phyloP scores from a whole-genome alignment of 192 early-diverging fungal genomes.

The Jimgerdemannia flammicorona region DNA sequence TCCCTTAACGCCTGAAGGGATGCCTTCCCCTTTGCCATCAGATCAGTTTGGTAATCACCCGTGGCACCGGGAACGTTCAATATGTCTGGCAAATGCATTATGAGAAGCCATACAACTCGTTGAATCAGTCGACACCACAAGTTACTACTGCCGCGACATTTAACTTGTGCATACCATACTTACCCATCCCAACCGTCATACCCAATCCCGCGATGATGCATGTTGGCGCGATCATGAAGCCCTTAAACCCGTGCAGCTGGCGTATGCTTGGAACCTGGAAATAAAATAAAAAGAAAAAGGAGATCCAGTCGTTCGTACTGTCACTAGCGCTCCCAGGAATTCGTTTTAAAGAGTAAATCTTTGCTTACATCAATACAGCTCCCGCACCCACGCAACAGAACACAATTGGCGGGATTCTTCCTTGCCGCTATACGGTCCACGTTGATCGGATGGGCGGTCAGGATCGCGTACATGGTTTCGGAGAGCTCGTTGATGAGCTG shows the following conservation, averaged over 20 bases:
- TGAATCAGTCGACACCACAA: too few relatives aligned
- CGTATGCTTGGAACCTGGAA: slow-evolving; percentile 18
- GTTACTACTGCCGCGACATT: too few relatives aligned
- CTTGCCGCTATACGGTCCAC: slow-evolving; percentile 7
- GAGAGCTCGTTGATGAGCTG: slow-evolving; percentile 31
- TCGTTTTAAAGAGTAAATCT: neutral
- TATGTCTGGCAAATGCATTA: slow-evolving; percentile 3
- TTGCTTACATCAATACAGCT: slow-evolving; percentile 23
- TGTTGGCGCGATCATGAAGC: slow-evolving; percentile 30
- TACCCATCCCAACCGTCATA: slow-evolving; percentile 26
- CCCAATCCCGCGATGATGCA: slow-evolving; percentile 35
- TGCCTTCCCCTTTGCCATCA: slow-evolving; percentile 21
- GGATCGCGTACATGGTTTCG: slow-evolving; percentile 3
- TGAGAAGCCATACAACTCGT: too few relatives aligned
- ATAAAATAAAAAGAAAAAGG: neutral
- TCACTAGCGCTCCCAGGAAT: neutral
- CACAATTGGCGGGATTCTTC: slow-evolving; percentile 28
- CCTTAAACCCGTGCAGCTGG: slow-evolving; percentile 16
- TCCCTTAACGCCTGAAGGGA: neutral
- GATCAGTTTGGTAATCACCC: slow-evolving; percentile 26
- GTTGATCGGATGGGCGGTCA: slow-evolving; percentile 19
- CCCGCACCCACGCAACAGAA: slow-evolving; percentile 27
- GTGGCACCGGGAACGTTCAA: slow-evolving; percentile 23
- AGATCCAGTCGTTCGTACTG: neutral
- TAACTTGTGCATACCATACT: neutral